Evolutionary conservation across 2,329 filamentous ascomycete genomes (phyloP).

Genomic region (Neobulgaria alba): DNA sequence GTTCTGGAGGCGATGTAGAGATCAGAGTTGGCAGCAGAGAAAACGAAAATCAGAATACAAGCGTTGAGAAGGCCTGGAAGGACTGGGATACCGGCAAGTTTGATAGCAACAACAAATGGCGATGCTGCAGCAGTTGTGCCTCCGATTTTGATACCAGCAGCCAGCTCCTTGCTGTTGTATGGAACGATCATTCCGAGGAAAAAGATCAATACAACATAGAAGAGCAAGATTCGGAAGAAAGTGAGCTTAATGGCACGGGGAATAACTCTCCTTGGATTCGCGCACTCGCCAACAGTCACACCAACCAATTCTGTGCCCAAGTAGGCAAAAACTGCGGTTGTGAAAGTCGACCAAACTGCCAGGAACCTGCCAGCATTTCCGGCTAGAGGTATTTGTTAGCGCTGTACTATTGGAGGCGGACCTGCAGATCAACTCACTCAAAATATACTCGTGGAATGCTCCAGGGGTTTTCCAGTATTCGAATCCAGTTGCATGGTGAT

Average conservation of each 20-base stretch:
- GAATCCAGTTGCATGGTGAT: slow-evolving; percentile 43
- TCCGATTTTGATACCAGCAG: slow-evolving; percentile 38
- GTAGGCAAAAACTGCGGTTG: slow-evolving; percentile 51
- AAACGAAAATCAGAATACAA: slow-evolving; percentile 57
- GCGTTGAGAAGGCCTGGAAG: slow-evolving; percentile 62
- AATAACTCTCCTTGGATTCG: slow-evolving; percentile 30
- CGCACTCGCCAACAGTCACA: slow-evolving; percentile 45
- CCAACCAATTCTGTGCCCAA: slow-evolving; percentile 54
- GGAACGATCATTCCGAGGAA: slow-evolving; percentile 55
- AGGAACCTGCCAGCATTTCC: slow-evolving; percentile 46
- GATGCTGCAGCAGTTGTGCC: slow-evolving; percentile 40
- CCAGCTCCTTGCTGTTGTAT: slow-evolving; percentile 54
- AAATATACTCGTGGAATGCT: slow-evolving; percentile 34
- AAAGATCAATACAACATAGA: slow-evolving; percentile 55
- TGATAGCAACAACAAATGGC: slow-evolving; percentile 49
- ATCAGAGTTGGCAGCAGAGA: slow-evolving; percentile 51
- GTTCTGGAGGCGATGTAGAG: slow-evolving; percentile 62
- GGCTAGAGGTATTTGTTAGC: slow-evolving; percentile 7
- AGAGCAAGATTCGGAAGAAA: slow-evolving; percentile 52
- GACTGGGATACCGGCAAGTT: slow-evolving; percentile 51
- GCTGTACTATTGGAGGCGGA: not conserved
- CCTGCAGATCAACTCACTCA: slow-evolving; percentile 36
- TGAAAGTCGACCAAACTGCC: slow-evolving; percentile 44
- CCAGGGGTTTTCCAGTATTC: slow-evolving; percentile 40
- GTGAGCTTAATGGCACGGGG: slow-evolving; percentile 56